phyloP scores from a whole-genome alignment of 177 flowering plant genomes.

The Vitis hybrid region DNA sequence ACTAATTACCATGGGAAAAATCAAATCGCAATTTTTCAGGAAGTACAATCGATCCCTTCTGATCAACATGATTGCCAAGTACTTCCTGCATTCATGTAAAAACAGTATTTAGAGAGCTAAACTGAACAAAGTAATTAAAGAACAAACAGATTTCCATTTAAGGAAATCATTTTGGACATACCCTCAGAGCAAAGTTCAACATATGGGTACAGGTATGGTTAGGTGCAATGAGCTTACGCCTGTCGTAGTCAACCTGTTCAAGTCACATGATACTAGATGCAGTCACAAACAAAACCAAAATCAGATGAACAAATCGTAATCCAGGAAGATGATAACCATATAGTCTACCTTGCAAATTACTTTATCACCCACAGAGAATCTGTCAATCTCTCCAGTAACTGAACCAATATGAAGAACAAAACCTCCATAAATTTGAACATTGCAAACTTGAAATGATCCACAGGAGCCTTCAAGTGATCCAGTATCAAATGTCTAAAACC shows the following conservation, averaged over 20 bases:
- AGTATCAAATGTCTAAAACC: constrained; percentile 80
- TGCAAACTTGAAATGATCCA: constrained; percentile 72
- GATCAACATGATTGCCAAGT: constrained; percentile 95
- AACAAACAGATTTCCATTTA: neutral
- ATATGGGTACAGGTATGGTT: constrained; percentile 99
- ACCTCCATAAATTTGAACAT: constrained; percentile 93
- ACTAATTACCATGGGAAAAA: constrained; percentile 83
- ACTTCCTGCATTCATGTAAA: constrained; percentile 62
- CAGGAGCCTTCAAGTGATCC: constrained; percentile 67
- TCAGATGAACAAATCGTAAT: neutral
- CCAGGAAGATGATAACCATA: neutral
- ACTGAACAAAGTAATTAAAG: neutral
- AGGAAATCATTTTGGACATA: constrained; percentile 17
- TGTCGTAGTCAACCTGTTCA: constrained; percentile 83
- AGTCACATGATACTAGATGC: neutral
- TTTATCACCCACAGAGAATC: constrained; percentile 62
- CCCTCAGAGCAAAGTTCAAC: constrained; percentile 96
- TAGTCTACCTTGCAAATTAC: constrained; percentile 72
- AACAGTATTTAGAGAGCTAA: neutral
- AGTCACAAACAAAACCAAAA: neutral
- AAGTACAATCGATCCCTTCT: constrained; percentile 97
- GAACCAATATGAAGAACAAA: constrained; percentile 87
- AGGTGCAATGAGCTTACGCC: constrained; percentile 90
- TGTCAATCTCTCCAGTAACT: constrained; percentile 42
- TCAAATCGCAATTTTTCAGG: constrained; percentile 95